Percentiles rank a stretch among this genome's conserved stretches.
These are phyloP conservation scores for Aureobasidium sp. DNA, from an alignment of 2,329 filamentous ascomycete species.

Conservation along the genomic window DNA sequence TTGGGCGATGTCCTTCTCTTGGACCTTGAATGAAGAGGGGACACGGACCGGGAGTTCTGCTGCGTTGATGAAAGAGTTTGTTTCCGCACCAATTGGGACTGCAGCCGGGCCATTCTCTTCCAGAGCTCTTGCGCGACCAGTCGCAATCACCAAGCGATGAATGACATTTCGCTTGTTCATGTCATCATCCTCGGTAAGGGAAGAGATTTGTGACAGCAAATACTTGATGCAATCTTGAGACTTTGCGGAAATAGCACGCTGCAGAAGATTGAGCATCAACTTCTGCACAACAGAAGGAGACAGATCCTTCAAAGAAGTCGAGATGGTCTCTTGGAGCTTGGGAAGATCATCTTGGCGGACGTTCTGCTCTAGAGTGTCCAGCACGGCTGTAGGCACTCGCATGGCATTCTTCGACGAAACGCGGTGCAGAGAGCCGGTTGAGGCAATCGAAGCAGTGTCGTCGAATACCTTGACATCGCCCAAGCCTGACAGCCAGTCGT, in stretches of 20 bases:
- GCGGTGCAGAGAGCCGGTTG: conserved; percentile 64
- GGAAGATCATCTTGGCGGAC: conserved; percentile 61
- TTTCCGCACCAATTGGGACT: conserved; percentile 35
- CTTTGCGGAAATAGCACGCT: conserved; percentile 66
- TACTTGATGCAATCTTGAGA: conserved; percentile 63
- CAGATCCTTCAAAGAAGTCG: conserved; percentile 4
- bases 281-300: conserved; percentile 7
- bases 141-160: conserved; percentile 85
- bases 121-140: conserved; percentile 65
- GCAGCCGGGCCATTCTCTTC: conserved; percentile 26
- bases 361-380: conserved; percentile 66
- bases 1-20: conserved; percentile 54
- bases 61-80: conserved; percentile 70
- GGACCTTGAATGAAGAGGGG: conserved; percentile 56
- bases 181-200: conserved; percentile 79
- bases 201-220: conserved; percentile 61
- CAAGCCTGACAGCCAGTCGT: conserved; percentile 82
- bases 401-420: conserved; percentile 69
- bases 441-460: conserved; percentile 65
- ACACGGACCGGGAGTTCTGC: conserved; percentile 60
- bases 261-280: conserved; percentile 71
- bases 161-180: conserved; percentile 92
- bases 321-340: conserved; percentile 49
- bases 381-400: conserved; percentile 59
- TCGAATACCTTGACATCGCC: conserved; percentile 70